These are phyloP conservation scores for Magnolia sinica DNA, from an alignment of 164 flowering plant genomes.

Conservation along the genomic window DNA sequence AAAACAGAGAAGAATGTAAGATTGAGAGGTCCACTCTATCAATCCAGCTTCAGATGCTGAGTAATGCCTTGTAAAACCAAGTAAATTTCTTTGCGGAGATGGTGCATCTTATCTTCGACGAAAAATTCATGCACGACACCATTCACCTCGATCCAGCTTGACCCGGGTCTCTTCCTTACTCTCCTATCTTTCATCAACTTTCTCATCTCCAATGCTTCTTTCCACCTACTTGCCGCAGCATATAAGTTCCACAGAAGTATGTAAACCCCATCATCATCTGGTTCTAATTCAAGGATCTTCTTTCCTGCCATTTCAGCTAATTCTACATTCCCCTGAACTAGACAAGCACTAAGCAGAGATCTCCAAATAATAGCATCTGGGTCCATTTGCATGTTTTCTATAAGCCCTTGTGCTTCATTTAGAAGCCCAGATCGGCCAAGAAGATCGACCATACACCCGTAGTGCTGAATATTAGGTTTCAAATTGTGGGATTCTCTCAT, in stretches of 20 bases:
- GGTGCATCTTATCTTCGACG: conserved; percentile 28
- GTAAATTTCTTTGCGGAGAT: conserved; percentile 12
- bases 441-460: conserved; percentile 41
- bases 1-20: no score
- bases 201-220: conserved; percentile 29
- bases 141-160: conserved; percentile 45
- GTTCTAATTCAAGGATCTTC: conserved; percentile 27
- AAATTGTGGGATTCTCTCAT: conserved; percentile 29
- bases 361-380: conserved; percentile 31
- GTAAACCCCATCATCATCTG: conserved; percentile 33
- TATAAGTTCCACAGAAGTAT: conserved; percentile 29
- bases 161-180: conserved; percentile 47
- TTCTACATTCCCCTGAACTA: conserved; percentile 26
- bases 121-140: conserved; percentile 41
- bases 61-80: conserved; percentile 22
- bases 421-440: conserved; percentile 37
- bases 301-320: conserved; percentile 27
- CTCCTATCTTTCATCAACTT: conserved; percentile 23
- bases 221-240: conserved; percentile 25
- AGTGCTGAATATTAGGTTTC: conserved; percentile 29
- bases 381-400: conserved; percentile 27
- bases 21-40: no score
- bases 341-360: conserved; percentile 33
- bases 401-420: conserved; percentile 24
- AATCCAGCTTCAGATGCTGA: conserved; percentile 18